These are phyloP conservation scores for Nematocida minor DNA, from an alignment of 371 early-diverging fungal genomes.

Conservation along the genomic window DNA sequence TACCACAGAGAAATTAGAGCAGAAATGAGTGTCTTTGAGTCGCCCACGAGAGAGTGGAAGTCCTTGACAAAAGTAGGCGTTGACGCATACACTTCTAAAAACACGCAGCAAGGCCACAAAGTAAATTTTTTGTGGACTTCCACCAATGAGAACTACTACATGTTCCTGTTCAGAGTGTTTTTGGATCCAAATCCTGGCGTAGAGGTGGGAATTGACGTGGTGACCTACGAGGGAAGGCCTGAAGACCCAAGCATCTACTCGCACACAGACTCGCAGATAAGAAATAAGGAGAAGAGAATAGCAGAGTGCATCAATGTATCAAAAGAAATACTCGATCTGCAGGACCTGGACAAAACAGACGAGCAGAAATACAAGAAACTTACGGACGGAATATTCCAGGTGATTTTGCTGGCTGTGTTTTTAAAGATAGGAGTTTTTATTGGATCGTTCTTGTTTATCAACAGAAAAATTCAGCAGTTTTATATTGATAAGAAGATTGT, in stretches of 20 bases:
- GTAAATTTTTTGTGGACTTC: conserved; percentile 56
- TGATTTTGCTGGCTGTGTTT: conserved; percentile 48
- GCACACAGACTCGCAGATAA: conserved; percentile 57
- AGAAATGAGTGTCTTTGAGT: conserved; percentile 40
- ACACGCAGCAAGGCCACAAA: conserved; percentile 40
- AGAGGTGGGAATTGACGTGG: conserved; percentile 45
- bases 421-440: conserved; percentile 56
- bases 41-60: conserved; percentile 38
- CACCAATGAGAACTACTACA: conserved; percentile 39
- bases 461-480: conserved; percentile 57
- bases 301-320: conserved; percentile 48
- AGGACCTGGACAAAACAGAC: conserved; percentile 50
- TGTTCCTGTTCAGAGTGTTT: conserved; percentile 48
- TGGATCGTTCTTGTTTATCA: conserved; percentile 56
- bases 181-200: not conserved
- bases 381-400: conserved; percentile 49
- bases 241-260: conserved; percentile 57
- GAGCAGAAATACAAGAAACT: conserved; percentile 50
- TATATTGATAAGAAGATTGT: conserved; percentile 59
- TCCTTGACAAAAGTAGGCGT: conserved; percentile 21
- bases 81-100: conserved; percentile 38
- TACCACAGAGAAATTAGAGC: not conserved
- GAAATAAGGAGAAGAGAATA: conserved; percentile 52
- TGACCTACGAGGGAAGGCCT: conserved; percentile 55
- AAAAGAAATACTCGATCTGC: conserved; percentile 55